Evolutionary conservation across 2,329 filamentous ascomycete genomes (phyloP).

Genomic region (Myriangium duriaei): DNA sequence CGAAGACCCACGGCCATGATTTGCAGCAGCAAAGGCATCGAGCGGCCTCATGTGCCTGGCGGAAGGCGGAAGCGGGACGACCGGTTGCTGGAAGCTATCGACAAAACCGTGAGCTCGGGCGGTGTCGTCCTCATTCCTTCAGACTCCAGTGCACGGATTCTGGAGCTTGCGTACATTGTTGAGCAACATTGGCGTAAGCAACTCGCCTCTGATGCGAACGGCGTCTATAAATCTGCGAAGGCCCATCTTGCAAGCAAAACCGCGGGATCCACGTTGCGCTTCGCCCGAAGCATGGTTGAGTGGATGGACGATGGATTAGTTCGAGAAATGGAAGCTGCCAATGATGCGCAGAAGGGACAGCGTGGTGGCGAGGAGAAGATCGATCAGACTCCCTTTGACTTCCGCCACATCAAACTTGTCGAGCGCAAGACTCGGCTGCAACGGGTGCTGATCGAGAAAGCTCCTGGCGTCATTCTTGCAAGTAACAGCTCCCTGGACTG

Average conservation of each 20-base stretch:
- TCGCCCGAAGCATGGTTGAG: conserved; percentile 90
- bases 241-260: conserved; percentile 80
- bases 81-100: conserved; percentile 67
- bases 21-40: conserved; percentile 74
- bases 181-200: conserved; percentile 76
- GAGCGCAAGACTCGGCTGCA: conserved; percentile 73
- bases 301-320: conserved; percentile 98
- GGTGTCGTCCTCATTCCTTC: conserved; percentile 89
- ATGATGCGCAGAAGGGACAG: conserved; percentile 24
- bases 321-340: conserved; percentile 48
- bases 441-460: conserved; percentile 45
- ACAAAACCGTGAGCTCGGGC: conserved; percentile 64
- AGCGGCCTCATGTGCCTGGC: conserved; percentile 43
- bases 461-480: conserved; percentile 68
- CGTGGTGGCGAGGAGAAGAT: conserved; percentile 28
- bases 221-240: conserved; percentile 38
- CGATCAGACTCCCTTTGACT: conserved; percentile 69
- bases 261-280: conserved; percentile 75
- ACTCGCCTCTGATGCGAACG: conserved; percentile 21
- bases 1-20: conserved; percentile 87
- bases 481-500: conserved; percentile 85
- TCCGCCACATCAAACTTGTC: conserved; percentile 70
- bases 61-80: conserved; percentile 76
- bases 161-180: conserved; percentile 83
- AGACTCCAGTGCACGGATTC: conserved; percentile 85